These are phyloP conservation scores for Penicillium hesseltinei DNA, from an alignment of 2,329 filamentous ascomycete genomes.

Conservation along the genomic window DNA sequence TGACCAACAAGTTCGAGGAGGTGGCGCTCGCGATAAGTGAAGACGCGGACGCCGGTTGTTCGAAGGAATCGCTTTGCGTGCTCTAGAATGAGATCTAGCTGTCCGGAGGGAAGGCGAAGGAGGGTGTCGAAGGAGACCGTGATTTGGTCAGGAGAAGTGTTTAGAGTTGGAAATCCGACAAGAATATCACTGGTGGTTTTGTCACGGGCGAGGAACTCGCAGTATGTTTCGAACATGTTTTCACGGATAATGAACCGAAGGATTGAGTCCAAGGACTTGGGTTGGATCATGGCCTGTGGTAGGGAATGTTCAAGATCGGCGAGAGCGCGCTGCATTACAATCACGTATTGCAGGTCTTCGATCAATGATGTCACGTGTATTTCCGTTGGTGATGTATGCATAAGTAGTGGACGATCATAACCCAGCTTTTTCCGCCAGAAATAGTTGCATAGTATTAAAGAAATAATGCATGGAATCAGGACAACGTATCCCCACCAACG, in stretches of 20 bases:
- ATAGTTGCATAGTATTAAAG: slow-evolving; percentile 49
- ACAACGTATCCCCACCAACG: slow-evolving; percentile 56
- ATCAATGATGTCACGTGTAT: slow-evolving; percentile 23
- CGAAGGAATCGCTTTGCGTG: slow-evolving; percentile 18
- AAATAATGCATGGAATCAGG: slow-evolving; percentile 51
- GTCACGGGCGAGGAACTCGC: slow-evolving; percentile 25
- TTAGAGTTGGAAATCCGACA: not conserved
- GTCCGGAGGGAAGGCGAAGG: slow-evolving; percentile 2
- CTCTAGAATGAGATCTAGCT: not conserved
- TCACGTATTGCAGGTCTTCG: slow-evolving; percentile 30
- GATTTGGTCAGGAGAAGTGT: slow-evolving; percentile 7
- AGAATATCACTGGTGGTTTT: slow-evolving; percentile 13
- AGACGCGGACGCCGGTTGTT: slow-evolving; percentile 14
- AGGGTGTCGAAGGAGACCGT: slow-evolving; percentile 16
- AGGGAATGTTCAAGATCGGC: slow-evolving; percentile 8
- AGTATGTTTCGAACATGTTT: slow-evolving; percentile 29
- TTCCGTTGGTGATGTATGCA: slow-evolving; percentile 2
- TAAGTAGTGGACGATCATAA: slow-evolving; percentile 43
- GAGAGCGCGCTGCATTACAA: slow-evolving; percentile 20
- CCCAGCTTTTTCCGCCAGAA: slow-evolving; percentile 51
- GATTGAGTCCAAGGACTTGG: slow-evolving; percentile 21
- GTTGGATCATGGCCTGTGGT: slow-evolving; percentile 6
- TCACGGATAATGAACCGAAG: slow-evolving; percentile 27
- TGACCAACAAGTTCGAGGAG: slow-evolving; percentile 23
- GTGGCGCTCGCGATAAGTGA: slow-evolving; percentile 25